Evolutionary conservation across 768 basidiomycete species (phyloP).

Genomic region (Collybia sp.): DNA sequence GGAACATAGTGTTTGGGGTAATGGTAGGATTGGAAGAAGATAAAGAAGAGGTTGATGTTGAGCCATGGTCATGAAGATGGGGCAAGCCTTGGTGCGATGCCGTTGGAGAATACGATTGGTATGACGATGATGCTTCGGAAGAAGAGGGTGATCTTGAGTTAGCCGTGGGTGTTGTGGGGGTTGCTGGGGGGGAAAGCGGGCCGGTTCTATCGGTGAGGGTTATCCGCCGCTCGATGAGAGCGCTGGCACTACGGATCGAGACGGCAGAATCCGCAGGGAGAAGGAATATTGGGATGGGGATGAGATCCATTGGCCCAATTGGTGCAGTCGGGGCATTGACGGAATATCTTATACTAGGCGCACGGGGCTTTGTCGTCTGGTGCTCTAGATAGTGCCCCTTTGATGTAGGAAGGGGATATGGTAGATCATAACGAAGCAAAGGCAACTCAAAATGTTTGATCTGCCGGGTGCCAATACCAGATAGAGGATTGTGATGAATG

Average conservation of each 20-base stretch:
- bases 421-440: slow-evolving; percentile 63
- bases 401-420: slow-evolving; percentile 29
- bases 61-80: slow-evolving; percentile 6
- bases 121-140: slow-evolving; percentile 1
- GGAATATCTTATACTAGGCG: slow-evolving; percentile 55
- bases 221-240: slow-evolving; percentile 71
- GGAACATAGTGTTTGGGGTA: slow-evolving; percentile 29
- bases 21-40: slow-evolving; percentile 37
- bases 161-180: slow-evolving; percentile 15
- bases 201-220: slow-evolving; percentile 40
- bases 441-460: slow-evolving; percentile 68
- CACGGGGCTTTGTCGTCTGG: slow-evolving; percentile 49
- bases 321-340: slow-evolving; percentile 51
- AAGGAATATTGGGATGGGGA: slow-evolving; percentile 60
- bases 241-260: slow-evolving; percentile 55
- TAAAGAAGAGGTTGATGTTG: slow-evolving; percentile 17
- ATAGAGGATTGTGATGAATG: slow-evolving; percentile 60
- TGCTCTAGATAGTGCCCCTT: slow-evolving; percentile 33
- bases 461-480: slow-evolving; percentile 64
- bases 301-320: slow-evolving; percentile 68
- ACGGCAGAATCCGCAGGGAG: slow-evolving; percentile 55
- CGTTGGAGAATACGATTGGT: slow-evolving; percentile 17
- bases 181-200: slow-evolving; percentile 15
- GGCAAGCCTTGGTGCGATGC: slow-evolving; percentile 17
- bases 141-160: slow-evolving; percentile 27